Percentiles rank a stretch among this genome's conserved stretches.
phyloP scores from a whole-genome alignment of 2,329 filamentous ascomycete genomes.

The Whalleya microplaca region DNA sequence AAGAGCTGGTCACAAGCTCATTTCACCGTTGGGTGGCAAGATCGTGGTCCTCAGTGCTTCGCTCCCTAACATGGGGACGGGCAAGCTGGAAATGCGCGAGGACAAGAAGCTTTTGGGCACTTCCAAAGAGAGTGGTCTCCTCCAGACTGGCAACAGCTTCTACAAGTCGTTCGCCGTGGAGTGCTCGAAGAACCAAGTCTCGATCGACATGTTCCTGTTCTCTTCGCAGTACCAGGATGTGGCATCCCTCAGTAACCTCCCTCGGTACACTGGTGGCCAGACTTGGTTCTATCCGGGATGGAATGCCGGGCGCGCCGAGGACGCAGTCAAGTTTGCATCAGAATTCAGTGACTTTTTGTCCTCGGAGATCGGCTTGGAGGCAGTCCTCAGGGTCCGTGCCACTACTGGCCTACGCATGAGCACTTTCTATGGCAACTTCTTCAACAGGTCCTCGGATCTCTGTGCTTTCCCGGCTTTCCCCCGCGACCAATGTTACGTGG shows the following conservation, averaged over 20 bases:
- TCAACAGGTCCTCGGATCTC: slow-evolving; percentile 95
- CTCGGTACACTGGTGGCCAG: slow-evolving; percentile 93
- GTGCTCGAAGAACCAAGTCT: slow-evolving; percentile 98
- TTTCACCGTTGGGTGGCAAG: slow-evolving; percentile 92
- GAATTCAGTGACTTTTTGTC: slow-evolving; percentile 98
- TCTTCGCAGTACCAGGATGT: slow-evolving; percentile 97
- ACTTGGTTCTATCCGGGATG: slow-evolving; percentile 99
- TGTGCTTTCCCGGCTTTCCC: slow-evolving; percentile 98
- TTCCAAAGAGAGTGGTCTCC: slow-evolving; percentile 82
- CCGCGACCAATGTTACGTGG: slow-evolving; percentile 94
- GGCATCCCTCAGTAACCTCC: slow-evolving; percentile 91
- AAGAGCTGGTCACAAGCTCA: slow-evolving; percentile 91
- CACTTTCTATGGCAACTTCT: slow-evolving; percentile 99
- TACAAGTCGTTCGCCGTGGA: slow-evolving; percentile 99
- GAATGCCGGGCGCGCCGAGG: slow-evolving; percentile 91
- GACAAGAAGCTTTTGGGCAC: slow-evolving; percentile 96
- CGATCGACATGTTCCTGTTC: slow-evolving; percentile 97
- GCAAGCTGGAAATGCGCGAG: slow-evolving; percentile 90
- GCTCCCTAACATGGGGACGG: slow-evolving; percentile 85
- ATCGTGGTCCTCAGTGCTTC: slow-evolving; percentile 89
- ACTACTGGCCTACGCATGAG: slow-evolving; percentile 95
- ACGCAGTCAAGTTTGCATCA: slow-evolving; percentile 95
- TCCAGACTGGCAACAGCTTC: slow-evolving; percentile 93
- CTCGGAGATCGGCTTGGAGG: slow-evolving; percentile 92
- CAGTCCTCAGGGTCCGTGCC: slow-evolving; percentile 91